Base-by-base conservation (phyloP, 305 asterid genomes). In the Fraxinus sp. region DNA sequence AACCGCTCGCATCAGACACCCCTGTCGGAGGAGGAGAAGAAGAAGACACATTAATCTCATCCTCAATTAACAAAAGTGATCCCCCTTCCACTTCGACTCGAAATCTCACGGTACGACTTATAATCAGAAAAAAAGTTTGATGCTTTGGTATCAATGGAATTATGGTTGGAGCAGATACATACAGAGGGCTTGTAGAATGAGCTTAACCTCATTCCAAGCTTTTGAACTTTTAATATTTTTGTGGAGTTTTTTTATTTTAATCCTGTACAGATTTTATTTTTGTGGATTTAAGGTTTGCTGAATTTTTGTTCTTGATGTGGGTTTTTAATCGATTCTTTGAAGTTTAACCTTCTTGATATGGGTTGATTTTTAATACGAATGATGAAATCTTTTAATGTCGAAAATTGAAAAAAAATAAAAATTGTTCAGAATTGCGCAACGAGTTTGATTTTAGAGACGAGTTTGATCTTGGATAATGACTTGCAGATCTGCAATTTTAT, bases 1-100 rank as follows among this genome's bases (percentile, higher is more conserved):
- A 91, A 71, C 87, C 91, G 24, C 83, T 62, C 7, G 82, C 82
- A 36, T 79, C 79, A 41, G 91, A 57, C 41, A 79, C 86, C 76
- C 89, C 76, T 9, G 86, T 78, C 71, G 76, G 76, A 35, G 90
- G 85, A 18, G 59, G 59, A 24, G 88, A 75, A 72, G 77, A 83
- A 8, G 85, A 84, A 62, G 90, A 78, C 82, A 85, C 75, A 49
- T 88, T 66, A 26, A 72, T 79, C 68, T 77, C 78, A 41, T 28
- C 74, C 59, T 80, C 89, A 32, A 86, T 80, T 82, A 78, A 80
- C 73, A 83, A 76, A 33, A 77, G 76, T 10, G 87, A 78, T 64
- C 52, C 84, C 64, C 49, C 70, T 85, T 82, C 83, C 22, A 39
- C 84, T 43, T 86, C 87, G 35, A 16, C 86, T 80, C 80, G 83